Conservation (phyloP, 164 flowering plant genomes). For the Warburgia ugandensis region DNA sequence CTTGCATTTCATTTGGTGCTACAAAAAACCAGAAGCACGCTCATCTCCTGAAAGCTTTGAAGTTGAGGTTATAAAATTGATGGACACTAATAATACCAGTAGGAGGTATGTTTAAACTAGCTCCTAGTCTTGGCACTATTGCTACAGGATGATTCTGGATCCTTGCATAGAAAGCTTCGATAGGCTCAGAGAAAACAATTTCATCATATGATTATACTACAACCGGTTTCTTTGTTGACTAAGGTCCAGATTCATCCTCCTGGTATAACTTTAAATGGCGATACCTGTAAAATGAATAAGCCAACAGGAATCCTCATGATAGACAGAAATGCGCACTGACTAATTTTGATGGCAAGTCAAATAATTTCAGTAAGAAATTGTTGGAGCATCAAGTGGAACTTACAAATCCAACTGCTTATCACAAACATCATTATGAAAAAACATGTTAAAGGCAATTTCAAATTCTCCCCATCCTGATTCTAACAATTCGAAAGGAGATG, state of each 20-base stretch:
- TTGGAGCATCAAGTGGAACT: no score
- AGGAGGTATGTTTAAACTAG: slow-evolving; percentile 41
- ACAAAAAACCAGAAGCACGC: no score
- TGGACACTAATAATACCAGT: slow-evolving; percentile 37
- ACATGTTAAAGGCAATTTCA: slow-evolving; percentile 70
- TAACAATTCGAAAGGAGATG: slow-evolving; percentile 72
- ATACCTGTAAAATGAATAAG: slow-evolving; percentile 37
- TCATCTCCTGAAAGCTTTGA: no score
- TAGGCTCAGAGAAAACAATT: slow-evolving; percentile 77
- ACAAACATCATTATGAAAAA: slow-evolving; percentile 65
- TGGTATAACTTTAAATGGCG: slow-evolving; percentile 84
- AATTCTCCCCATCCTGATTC: slow-evolving; percentile 98
- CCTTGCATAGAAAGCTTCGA: slow-evolving; percentile 63
- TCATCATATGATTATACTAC: slow-evolving; percentile 82
- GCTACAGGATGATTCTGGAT: slow-evolving; percentile 75
- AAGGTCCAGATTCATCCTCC: slow-evolving; percentile 74
- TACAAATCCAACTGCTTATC: slow-evolving; percentile 80
- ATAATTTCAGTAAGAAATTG: no score
- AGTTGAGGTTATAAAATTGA: no score
- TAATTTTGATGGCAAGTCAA: no score
- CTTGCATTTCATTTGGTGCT: slow-evolving; percentile 31
- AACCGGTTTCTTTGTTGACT: slow-evolving; percentile 80
- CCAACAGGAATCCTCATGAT: no score
- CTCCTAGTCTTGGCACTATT: slow-evolving; percentile 60
- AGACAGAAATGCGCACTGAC: no score